Evolutionary conservation across 129 eudicot species (phyloP).

Genomic region (Flaveria bidentis): DNA sequence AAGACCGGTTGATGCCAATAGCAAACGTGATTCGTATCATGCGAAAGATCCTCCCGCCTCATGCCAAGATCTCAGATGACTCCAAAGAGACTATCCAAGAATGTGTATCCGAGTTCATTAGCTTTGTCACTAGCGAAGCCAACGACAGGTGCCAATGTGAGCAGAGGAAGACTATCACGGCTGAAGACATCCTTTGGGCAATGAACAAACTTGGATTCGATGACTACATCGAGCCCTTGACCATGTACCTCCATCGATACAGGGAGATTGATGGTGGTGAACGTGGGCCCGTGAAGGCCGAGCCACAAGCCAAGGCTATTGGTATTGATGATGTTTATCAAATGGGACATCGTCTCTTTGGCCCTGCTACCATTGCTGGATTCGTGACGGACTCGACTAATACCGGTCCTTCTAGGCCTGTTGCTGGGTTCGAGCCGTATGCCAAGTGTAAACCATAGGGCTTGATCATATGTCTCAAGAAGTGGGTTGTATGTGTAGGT

Average conservation of each 20-base stretch:
- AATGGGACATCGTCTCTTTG: slow-evolving; percentile 2
- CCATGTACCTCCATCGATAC: slow-evolving; percentile 36
- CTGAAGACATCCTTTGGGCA: slow-evolving; percentile 47
- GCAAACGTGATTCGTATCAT: slow-evolving; percentile 47
- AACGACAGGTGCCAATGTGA: slow-evolving; percentile 42
- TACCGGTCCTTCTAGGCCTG: neutral
- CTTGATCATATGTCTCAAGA: neutral
- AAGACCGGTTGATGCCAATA: slow-evolving; percentile 43
- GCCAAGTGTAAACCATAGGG: neutral
- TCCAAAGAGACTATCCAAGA: slow-evolving; percentile 47
- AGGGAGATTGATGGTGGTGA: slow-evolving; percentile 51
- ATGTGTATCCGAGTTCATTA: slow-evolving; percentile 46
- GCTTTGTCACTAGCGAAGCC: slow-evolving; percentile 45
- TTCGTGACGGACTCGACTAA: neutral
- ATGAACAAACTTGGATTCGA: slow-evolving; percentile 45
- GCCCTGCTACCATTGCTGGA: neutral
- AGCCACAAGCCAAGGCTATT: neutral
- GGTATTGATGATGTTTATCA: slow-evolving; percentile 15
- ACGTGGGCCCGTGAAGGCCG: slow-evolving; percentile 44
- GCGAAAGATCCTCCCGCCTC: slow-evolving; percentile 40
- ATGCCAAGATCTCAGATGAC: slow-evolving; percentile 46
- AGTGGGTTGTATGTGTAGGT: too few species aligned
- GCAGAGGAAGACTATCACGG: slow-evolving; percentile 45
- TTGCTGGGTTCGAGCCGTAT: slow-evolving; percentile 22
- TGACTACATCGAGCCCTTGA: slow-evolving; percentile 38